phyloP scores from a whole-genome alignment of 2,329 filamentous ascomycete species.

The Corinectria fuckeliana region DNA sequence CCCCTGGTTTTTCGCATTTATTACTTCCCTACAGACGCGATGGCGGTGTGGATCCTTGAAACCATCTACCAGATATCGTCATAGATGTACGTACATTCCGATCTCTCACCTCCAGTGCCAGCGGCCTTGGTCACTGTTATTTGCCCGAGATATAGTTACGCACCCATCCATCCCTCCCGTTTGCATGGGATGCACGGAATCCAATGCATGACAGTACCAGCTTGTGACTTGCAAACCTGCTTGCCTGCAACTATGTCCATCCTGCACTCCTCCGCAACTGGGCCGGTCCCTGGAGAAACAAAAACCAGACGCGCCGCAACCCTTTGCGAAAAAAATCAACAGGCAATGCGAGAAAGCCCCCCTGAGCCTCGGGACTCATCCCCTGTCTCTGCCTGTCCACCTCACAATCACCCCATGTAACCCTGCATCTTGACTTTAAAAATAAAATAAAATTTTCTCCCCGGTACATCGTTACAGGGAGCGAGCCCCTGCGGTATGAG shows the following conservation, averaged over 20 bases:
- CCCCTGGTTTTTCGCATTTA: too few relatives aligned
- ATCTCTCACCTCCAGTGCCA: background rate
- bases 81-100: background rate
- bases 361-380: conserved; percentile 3
- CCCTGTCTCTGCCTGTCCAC: background rate
- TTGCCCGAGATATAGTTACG: background rate
- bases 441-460: conserved; percentile 2
- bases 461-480: conserved; percentile 1
- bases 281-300: background rate
- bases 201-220: conserved; percentile 4
- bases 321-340: background rate
- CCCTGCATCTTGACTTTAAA: conserved; percentile 13
- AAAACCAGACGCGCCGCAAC: background rate
- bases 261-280: background rate
- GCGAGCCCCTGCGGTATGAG: background rate
- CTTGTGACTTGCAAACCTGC: background rate
- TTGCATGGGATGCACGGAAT: background rate
- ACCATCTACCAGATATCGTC: conserved; percentile 8
- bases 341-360: background rate
- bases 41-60: background rate
- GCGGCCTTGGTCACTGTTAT: background rate
- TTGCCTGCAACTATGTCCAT: too few relatives aligned
- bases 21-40: too few relatives aligned
- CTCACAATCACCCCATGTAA: conserved; percentile 18
- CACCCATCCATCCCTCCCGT: background rate